Conservation (phyloP, 2,329 filamentous ascomycete species). For the Sclerotinia nivalis region DNA sequence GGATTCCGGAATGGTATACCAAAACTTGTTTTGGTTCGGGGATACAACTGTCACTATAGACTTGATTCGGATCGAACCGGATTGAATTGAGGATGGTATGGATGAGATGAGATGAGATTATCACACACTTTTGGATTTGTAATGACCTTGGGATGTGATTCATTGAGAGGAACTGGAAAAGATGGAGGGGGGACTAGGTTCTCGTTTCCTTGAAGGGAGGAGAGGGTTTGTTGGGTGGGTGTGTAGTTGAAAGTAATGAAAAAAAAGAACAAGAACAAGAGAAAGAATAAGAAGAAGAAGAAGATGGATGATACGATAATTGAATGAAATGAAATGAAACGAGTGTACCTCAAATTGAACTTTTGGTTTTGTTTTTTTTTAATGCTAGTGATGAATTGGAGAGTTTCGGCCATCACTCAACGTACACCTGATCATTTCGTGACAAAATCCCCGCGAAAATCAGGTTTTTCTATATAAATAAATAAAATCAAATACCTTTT, state of each 20-base stretch:
- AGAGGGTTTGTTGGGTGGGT: too few species aligned
- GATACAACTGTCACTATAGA: slow-evolving; percentile 13
- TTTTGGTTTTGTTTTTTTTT: neutral
- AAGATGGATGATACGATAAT: neutral
- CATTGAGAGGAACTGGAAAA: neutral
- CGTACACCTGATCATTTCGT: too few species aligned
- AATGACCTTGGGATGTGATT: slow-evolving; percentile 5
- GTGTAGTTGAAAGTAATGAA: slow-evolving; percentile 17
- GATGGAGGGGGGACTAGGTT: neutral
- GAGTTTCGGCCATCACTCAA: neutral
- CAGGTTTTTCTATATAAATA: too few species aligned
- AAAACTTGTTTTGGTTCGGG: slow-evolving; percentile 1
- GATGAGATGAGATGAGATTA: neutral
- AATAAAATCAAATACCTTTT: too few species aligned
- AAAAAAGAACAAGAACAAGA: neutral
- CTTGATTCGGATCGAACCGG: neutral
- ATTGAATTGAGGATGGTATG: neutral
- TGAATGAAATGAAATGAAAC: slow-evolving; percentile 9
- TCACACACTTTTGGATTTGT: slow-evolving; percentile 16
- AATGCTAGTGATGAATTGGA: neutral
- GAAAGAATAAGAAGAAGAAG: neutral
- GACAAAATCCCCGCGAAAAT: too few species aligned
- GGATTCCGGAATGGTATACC: slow-evolving; percentile 14
- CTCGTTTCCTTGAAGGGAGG: too few species aligned
- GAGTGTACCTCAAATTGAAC: neutral